A percentile compares a stretch with the other conserved stretches of the same genome.
These are phyloP conservation scores for Ophiostoma perfectum DNA, from an alignment of 2,329 filamentous ascomycete genomes.

Conservation along the genomic window DNA sequence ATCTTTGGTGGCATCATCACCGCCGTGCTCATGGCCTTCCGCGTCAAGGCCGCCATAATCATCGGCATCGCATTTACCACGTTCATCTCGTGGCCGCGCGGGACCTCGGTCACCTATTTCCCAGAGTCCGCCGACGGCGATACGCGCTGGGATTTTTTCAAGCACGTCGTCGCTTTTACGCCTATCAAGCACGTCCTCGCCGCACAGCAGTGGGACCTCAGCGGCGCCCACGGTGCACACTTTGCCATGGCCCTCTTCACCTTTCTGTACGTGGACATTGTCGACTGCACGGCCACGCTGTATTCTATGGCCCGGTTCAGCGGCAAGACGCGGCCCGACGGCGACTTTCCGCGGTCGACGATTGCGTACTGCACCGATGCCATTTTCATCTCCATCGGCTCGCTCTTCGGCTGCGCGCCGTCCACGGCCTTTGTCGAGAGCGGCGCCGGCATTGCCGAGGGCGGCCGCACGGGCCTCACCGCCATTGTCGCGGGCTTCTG, in stretches of 20 bases:
- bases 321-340: conserved; percentile 50
- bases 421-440: conserved; percentile 72
- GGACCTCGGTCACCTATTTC: conserved; percentile 67
- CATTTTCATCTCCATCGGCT: conserved; percentile 63
- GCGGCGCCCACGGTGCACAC: conserved; percentile 49
- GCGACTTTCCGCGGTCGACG: conserved; percentile 82
- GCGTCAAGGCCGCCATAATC: conserved; percentile 69
- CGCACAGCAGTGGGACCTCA: conserved; percentile 61
- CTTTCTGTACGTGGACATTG: conserved; percentile 74
- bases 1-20: conserved; percentile 75
- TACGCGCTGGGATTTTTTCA: conserved; percentile 65
- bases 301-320: conserved; percentile 79
- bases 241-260: conserved; percentile 69
- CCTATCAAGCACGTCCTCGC: conserved; percentile 60
- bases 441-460: conserved; percentile 69
- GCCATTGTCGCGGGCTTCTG: conserved; percentile 63
- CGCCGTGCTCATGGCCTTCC: conserved; percentile 72
- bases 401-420: conserved; percentile 63
- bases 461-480: conserved; percentile 66
- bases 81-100: conserved; percentile 66
- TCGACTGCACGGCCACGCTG: conserved; percentile 70
- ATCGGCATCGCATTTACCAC: conserved; percentile 67
- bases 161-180: conserved; percentile 64
- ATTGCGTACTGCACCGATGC: conserved; percentile 72
- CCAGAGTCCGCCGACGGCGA: conserved; percentile 61